Conservation (phyloP, 371 early-diverging fungal species). For the Nematocida homosporus region DNA sequence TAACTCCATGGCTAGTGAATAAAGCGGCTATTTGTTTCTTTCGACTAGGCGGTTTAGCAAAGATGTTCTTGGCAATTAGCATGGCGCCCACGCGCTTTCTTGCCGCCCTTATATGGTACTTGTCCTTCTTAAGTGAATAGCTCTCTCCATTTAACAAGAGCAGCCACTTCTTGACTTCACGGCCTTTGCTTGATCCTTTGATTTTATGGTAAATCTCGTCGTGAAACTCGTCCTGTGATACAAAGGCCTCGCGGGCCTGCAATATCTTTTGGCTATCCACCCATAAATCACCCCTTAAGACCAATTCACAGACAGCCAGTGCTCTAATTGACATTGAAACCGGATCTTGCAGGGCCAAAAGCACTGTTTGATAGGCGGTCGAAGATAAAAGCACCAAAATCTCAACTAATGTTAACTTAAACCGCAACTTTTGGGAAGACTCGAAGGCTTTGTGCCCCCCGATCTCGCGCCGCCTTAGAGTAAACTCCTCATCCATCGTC, state of each 20-base stretch:
- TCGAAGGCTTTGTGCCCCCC: slow-evolving; percentile 14
- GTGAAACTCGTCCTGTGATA: slow-evolving; percentile 17
- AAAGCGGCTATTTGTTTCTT: slow-evolving; percentile 9
- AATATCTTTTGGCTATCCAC: slow-evolving; percentile 3
- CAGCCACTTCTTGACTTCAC: slow-evolving; percentile 34
- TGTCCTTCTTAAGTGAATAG: slow-evolving; percentile 28
- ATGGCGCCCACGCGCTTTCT: slow-evolving; percentile 10
- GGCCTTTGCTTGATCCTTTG: neutral
- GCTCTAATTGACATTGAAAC: slow-evolving; percentile 40
- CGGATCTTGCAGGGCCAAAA: slow-evolving; percentile 33
- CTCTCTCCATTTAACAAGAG: slow-evolving; percentile 45
- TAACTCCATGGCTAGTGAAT: neutral
- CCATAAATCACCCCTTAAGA: neutral
- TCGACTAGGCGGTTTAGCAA: slow-evolving; percentile 23
- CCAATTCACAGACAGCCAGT: slow-evolving; percentile 32
- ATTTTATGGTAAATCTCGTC: slow-evolving; percentile 28
- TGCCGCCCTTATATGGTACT: slow-evolving; percentile 48
- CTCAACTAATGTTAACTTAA: slow-evolving; percentile 35
- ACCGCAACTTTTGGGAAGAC: neutral
- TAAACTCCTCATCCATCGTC: slow-evolving; percentile 33
- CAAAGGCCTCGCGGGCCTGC: neutral
- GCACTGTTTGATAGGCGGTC: neutral
- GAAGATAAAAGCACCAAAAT: slow-evolving; percentile 41
- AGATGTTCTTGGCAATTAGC: slow-evolving; percentile 40
- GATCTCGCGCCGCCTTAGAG: slow-evolving; percentile 47